Percentiles rank a stretch among this genome's conserved stretches.
Evolutionary conservation across 768 basidiomycete species (phyloP).

Genomic region (Pleurotus citrinopileatus): DNA sequence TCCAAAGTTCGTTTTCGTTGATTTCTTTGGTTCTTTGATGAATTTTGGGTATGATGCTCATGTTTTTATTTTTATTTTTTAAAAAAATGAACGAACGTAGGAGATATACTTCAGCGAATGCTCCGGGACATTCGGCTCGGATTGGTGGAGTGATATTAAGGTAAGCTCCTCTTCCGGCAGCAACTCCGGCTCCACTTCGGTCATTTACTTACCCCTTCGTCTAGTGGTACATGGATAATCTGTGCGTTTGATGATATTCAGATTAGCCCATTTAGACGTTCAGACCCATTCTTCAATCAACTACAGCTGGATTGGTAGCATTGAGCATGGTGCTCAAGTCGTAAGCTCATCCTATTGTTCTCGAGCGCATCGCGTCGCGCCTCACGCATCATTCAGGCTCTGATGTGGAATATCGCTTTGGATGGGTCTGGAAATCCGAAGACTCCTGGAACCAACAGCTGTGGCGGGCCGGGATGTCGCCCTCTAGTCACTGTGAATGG

Average conservation of each 20-base stretch:
- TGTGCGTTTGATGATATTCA: no score
- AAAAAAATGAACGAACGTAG: not conserved
- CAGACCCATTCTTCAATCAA: no score
- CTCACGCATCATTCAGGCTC: slow-evolving; percentile 26
- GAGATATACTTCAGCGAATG: slow-evolving; percentile 45
- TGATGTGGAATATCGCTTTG: slow-evolving; percentile 79
- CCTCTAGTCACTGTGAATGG: slow-evolving; percentile 64
- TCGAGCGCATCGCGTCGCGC: not conserved
- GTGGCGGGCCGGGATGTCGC: slow-evolving; percentile 60
- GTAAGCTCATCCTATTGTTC: not conserved
- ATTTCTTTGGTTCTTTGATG: not conserved
- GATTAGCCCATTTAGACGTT: no score
- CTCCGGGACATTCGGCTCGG: slow-evolving; percentile 57
- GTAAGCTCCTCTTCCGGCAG: slow-evolving; percentile 30
- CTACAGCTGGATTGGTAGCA: slow-evolving; percentile 23
- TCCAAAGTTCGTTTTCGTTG: slow-evolving; percentile 46
- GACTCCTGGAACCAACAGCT: slow-evolving; percentile 62
- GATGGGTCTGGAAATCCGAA: slow-evolving; percentile 62
- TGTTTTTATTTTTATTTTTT: no score
- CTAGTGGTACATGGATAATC: slow-evolving; percentile 10
- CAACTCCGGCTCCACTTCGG: no score
- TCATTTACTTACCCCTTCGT: not conserved
- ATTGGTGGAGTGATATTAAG: slow-evolving; percentile 84
- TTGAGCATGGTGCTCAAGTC: slow-evolving; percentile 32
- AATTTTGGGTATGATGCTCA: no score